These are phyloP conservation scores for Rhodamnia rubescens DNA, from an alignment of 345 rosid species.

Conservation along the genomic window DNA sequence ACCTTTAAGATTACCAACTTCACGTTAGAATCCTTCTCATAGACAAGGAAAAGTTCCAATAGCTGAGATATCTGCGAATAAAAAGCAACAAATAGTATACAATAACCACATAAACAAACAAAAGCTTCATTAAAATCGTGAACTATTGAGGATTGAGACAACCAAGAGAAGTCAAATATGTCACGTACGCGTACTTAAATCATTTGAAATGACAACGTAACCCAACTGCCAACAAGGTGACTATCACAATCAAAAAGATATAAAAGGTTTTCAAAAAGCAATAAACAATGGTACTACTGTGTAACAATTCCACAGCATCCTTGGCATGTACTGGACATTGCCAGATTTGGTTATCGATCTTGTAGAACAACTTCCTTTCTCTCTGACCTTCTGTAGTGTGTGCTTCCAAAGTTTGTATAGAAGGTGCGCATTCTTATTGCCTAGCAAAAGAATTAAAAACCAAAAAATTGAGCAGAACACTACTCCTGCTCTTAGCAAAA, in stretches of 20 bases:
- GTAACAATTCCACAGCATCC: not conserved
- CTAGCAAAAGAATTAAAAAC: not conserved
- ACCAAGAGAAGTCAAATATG: not conserved
- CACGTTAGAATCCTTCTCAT: slow-evolving; percentile 47
- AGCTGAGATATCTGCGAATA: slow-evolving; percentile 38
- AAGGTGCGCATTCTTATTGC: not conserved
- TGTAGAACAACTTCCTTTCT: not conserved
- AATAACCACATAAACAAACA: not conserved
- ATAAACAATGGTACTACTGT: not conserved
- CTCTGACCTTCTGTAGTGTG: not conserved
- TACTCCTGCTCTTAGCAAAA: not conserved
- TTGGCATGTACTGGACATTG: not conserved
- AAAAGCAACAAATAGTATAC: not conserved
- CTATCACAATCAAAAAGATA: not conserved
- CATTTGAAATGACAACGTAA: not conserved
- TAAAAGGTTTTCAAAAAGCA: not conserved
- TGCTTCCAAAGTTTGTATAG: not conserved
- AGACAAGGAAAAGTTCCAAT: slow-evolving; percentile 44
- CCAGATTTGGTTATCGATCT: not conserved
- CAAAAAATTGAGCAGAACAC: not conserved
- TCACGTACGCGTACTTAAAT: not conserved
- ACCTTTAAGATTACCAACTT: slow-evolving; percentile 70
- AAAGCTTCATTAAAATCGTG: not conserved
- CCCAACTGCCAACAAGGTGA: not conserved
- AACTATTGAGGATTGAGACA: not conserved